A percentile compares a stretch with the other conserved stretches of the same genome.
Evolutionary conservation across 2,329 filamentous ascomycete species (phyloP).

Genomic region (Pyrenophora teres): DNA sequence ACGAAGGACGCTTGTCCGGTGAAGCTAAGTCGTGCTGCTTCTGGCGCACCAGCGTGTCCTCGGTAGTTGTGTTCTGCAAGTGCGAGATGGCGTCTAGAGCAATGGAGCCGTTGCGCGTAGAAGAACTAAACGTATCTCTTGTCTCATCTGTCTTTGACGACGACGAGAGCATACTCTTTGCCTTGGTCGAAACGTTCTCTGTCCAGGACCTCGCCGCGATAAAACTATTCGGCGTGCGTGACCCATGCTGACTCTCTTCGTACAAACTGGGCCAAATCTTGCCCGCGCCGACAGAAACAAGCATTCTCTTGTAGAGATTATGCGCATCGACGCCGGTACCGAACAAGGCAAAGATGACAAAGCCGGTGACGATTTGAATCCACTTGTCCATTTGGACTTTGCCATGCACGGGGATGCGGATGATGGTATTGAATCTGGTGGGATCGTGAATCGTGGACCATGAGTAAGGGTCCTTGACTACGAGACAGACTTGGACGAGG

Average conservation of each 20-base stretch:
- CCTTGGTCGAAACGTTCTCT: slow-evolving; percentile 25
- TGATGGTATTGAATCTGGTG: slow-evolving; percentile 54
- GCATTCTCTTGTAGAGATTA: slow-evolving; percentile 35
- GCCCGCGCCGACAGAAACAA: slow-evolving; percentile 34
- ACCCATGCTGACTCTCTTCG: slow-evolving; percentile 18
- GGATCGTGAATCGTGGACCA: slow-evolving; percentile 60
- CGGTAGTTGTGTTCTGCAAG: slow-evolving; percentile 16
- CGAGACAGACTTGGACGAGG: slow-evolving; percentile 39
- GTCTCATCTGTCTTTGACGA: slow-evolving; percentile 17
- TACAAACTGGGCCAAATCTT: slow-evolving; percentile 39
- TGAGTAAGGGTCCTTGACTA: slow-evolving; percentile 52
- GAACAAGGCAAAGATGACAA: slow-evolving; percentile 66
- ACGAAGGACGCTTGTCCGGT: slow-evolving; percentile 6
- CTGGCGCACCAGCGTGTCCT: slow-evolving; percentile 6
- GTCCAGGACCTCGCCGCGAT: slow-evolving; percentile 25
- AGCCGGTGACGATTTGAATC: slow-evolving; percentile 59
- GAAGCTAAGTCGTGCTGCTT: neutral
- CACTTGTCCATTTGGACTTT: slow-evolving; percentile 60
- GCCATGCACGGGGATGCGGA: slow-evolving; percentile 54
- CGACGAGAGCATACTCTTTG: slow-evolving; percentile 32
- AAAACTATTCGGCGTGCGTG: slow-evolving; percentile 20
- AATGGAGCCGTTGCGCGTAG: slow-evolving; percentile 17
- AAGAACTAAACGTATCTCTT: slow-evolving; percentile 1
- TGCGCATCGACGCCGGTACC: slow-evolving; percentile 66
- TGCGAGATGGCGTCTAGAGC: neutral